phyloP scores from a whole-genome alignment of 2,329 filamentous ascomycete genomes.

The Fusarium staphyleae region DNA sequence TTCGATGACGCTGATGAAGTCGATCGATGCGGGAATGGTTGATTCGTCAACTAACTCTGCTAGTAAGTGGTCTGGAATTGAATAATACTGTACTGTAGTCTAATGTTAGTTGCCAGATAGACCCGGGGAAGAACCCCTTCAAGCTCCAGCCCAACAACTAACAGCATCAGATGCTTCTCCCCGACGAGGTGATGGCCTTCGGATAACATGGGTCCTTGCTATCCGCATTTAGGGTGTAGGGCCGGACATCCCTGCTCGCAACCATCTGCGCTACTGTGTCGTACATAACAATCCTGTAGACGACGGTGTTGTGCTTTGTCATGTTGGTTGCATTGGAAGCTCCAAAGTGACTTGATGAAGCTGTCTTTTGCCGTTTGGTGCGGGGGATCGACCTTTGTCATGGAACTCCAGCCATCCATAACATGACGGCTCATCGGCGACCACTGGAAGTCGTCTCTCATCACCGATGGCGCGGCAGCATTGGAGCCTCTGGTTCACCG shows the following conservation, averaged over 20 bases:
- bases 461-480: neutral
- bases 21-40: conserved; percentile 4
- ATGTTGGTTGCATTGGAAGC: conserved; percentile 1
- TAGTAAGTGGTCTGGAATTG: no score
- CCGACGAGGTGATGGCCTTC: no score
- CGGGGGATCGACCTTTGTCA: conserved; percentile 2
- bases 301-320: conserved; percentile 6
- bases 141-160: no score
- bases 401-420: neutral
- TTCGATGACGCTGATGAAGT: conserved; percentile 25
- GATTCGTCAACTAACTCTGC: no score
- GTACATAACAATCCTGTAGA: neutral
- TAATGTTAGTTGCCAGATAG: no score
- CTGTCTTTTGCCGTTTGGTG: neutral
- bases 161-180: no score
- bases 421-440: neutral
- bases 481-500: neutral
- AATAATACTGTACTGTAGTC: no score
- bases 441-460: neutral
- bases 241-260: conserved; percentile 5
- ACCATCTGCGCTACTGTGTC: no score
- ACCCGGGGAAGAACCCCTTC: no score
- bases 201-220: no score
- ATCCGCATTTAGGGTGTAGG: no score
- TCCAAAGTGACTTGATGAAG: neutral